These are phyloP conservation scores for Xylaria sp. DNA, from an alignment of 2,329 filamentous ascomycete species.

Conservation along the genomic window DNA sequence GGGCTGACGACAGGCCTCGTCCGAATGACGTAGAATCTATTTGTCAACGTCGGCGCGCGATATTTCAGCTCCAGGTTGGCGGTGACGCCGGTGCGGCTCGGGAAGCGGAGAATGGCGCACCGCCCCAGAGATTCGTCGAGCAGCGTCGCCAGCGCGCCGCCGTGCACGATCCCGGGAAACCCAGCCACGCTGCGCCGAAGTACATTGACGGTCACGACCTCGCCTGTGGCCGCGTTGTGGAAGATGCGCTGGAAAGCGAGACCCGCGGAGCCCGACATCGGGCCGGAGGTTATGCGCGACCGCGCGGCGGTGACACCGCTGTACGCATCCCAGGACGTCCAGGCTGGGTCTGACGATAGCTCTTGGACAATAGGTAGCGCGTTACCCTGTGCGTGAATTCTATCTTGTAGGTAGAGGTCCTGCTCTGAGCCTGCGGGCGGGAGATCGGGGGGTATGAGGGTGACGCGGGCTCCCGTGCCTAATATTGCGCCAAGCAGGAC, in stretches of 20 bases:
- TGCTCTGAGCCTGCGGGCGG: conserved; percentile 47
- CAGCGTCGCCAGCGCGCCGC: conserved; percentile 70
- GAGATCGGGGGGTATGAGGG: conserved; percentile 51
- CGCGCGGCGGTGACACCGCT: conserved; percentile 14
- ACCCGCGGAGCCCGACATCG: conserved; percentile 49
- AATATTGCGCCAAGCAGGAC: conserved; percentile 48
- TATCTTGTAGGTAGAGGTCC: conserved; percentile 48
- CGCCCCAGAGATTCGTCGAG: conserved; percentile 73
- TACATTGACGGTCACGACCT: conserved; percentile 68
- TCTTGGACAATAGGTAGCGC: conserved; percentile 55
- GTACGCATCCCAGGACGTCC: conserved; percentile 51
- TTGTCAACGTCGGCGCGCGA: conserved; percentile 62
- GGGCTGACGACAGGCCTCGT: conserved; percentile 48
- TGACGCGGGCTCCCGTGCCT: conserved; percentile 48
- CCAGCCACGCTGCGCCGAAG: conserved; percentile 69
- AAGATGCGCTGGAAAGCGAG: conserved; percentile 66
- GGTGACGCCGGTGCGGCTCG: conserved; percentile 58
- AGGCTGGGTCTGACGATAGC: conserved; percentile 51
- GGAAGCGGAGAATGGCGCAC: conserved; percentile 58
- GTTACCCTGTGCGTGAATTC: conserved; percentile 50
- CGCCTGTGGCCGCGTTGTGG: conserved; percentile 62
- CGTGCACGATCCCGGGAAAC: conserved; percentile 76
- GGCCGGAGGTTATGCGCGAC: conserved; percentile 47
- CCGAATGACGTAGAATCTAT: conserved; percentile 68
- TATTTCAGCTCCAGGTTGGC: conserved; percentile 67